Conservation (phyloP, 345 rosid species). For the Salix arbutifolia region DNA sequence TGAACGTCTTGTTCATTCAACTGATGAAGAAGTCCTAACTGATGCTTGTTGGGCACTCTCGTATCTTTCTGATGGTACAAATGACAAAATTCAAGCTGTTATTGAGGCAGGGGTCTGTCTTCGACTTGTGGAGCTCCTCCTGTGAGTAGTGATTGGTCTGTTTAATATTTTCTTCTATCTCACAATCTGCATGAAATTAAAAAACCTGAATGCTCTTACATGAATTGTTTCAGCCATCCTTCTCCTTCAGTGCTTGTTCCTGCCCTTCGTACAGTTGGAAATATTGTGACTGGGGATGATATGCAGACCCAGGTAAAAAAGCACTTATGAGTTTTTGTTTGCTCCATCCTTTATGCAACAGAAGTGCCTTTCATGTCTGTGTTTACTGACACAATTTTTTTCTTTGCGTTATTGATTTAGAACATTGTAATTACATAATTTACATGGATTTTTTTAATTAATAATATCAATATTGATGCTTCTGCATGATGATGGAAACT, state of each 20-base stretch:
- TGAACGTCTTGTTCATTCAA: constrained; percentile 24
- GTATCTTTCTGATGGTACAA: constrained; percentile 31
- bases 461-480: background rate
- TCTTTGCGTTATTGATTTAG: background rate
- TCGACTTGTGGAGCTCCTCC: constrained; percentile 25
- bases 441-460: background rate
- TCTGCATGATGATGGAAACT: background rate
- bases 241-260: constrained; percentile 30
- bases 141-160: constrained; percentile 13
- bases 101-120: constrained; percentile 25
- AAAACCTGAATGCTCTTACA: background rate
- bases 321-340: background rate
- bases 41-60: constrained; percentile 34
- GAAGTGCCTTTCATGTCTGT: background rate
- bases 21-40: constrained; percentile 29
- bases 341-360: background rate
- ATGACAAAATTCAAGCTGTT: constrained; percentile 33
- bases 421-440: background rate
- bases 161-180: background rate
- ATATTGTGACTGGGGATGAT: constrained; percentile 30
- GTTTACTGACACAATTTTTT: too few species aligned
- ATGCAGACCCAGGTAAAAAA: constrained; percentile 28
- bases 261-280: constrained; percentile 29
- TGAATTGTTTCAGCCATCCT: constrained; percentile 17
- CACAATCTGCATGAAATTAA: background rate